phyloP scores from a whole-genome alignment of 306 rosid genomes.

The Lathyrus sativus region DNA sequence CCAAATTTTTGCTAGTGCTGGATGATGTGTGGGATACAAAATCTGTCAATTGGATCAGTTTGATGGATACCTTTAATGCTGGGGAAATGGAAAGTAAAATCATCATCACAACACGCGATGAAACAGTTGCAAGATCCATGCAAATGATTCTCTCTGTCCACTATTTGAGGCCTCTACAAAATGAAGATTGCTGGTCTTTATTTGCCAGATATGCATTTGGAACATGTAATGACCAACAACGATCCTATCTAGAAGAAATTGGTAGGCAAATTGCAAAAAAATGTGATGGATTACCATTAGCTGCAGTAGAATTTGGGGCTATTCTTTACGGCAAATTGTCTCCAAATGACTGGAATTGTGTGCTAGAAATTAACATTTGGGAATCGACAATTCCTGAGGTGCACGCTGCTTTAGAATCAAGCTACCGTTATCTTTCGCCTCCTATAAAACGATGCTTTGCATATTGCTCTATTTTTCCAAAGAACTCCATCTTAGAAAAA shows the following conservation, averaged over 20 bases:
- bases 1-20: constrained; percentile 40
- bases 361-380: background rate
- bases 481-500: background rate
- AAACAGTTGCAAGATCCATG: constrained; percentile 41
- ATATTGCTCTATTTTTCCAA: background rate
- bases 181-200: constrained; percentile 42
- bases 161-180: constrained; percentile 28
- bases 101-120: constrained; percentile 14
- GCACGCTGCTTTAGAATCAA: background rate
- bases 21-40: constrained; percentile 48
- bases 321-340: background rate
- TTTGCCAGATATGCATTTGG: constrained; percentile 41
- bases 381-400: fast-evolving
- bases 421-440: background rate
- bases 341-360: background rate
- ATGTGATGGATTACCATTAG: constrained; percentile 51
- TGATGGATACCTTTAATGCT: background rate
- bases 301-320: constrained; percentile 36
- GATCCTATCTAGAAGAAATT: constrained; percentile 30
- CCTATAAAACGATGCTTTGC: background rate
- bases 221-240: background rate
- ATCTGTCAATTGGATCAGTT: constrained; percentile 38
- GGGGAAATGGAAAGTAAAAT: background rate
- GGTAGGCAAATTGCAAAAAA: constrained; percentile 40
- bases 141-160: constrained; percentile 39